These are phyloP conservation scores for Pseudogymnoascus sp. DNA, from an alignment of 2,329 filamentous ascomycete genomes.

Conservation along the genomic window DNA sequence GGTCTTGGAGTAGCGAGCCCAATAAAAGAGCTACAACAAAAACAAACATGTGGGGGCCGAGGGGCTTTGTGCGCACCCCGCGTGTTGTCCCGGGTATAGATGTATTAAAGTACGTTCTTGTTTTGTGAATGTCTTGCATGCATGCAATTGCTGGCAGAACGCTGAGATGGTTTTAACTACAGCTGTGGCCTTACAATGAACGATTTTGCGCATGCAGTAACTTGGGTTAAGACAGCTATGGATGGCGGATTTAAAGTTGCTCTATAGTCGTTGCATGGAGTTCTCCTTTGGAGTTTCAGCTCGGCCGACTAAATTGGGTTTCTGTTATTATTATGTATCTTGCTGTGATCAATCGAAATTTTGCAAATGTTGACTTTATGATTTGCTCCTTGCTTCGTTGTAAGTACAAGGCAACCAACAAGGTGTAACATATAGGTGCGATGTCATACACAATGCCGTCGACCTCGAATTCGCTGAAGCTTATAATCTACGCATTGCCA, in stretches of 20 bases:
- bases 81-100: background rate
- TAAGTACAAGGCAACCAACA: background rate
- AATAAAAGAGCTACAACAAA: background rate
- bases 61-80: background rate
- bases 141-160: background rate
- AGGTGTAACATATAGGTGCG: background rate
- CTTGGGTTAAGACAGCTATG: background rate
- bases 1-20: background rate
- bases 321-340: background rate
- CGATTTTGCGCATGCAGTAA: background rate
- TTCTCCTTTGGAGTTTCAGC: background rate
- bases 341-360: background rate
- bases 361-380: background rate
- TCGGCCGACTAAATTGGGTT: background rate
- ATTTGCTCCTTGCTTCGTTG: background rate
- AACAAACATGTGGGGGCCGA: background rate
- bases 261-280: background rate
- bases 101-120: background rate
- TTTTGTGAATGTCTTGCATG: background rate
- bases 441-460: background rate
- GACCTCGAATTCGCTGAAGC: background rate
- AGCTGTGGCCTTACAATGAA: background rate
- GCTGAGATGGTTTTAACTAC: background rate
- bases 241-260: background rate
- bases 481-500: background rate